These are phyloP conservation scores for Stenogyne calaminthoides DNA, from an alignment of 305 asterid genomes.

Conservation along the genomic window DNA sequence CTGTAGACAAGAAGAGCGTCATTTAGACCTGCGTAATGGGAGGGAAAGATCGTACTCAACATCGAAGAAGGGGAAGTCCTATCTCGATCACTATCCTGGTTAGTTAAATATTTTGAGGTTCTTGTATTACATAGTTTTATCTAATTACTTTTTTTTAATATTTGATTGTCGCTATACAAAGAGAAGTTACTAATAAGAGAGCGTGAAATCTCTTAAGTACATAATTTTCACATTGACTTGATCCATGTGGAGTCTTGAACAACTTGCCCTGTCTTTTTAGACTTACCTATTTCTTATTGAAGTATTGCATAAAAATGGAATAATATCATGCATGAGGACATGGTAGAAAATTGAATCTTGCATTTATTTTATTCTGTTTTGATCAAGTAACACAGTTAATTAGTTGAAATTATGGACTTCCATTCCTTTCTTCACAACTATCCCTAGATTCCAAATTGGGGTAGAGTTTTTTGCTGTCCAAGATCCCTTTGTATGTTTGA, in stretches of 20 bases:
- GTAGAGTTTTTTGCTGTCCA: background rate
- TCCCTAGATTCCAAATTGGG: background rate
- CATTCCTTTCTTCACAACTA: background rate
- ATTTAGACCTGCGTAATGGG: constrained; percentile 46
- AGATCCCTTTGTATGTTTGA: background rate
- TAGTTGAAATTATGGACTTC: background rate
- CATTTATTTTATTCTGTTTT: background rate
- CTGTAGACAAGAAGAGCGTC: constrained; percentile 27
- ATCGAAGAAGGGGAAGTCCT: constrained; percentile 42
- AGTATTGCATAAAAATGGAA: background rate
- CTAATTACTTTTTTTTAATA: background rate
- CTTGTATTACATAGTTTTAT: background rate
- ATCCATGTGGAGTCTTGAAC: background rate
- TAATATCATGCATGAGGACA: background rate
- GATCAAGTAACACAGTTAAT: background rate
- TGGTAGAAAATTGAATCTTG: background rate
- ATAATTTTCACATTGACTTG: background rate
- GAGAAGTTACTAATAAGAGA: background rate
- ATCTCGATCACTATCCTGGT: constrained; percentile 52
- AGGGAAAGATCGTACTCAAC: constrained; percentile 31
- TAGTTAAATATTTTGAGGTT: constrained; percentile 27
- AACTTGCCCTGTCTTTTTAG: background rate
- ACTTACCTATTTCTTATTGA: background rate
- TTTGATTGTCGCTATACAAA: background rate
- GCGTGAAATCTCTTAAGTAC: background rate